Evolutionary conservation across 1,284 basidiomycete species (phyloP).

Genomic region (Boletellus deceptivus): DNA sequence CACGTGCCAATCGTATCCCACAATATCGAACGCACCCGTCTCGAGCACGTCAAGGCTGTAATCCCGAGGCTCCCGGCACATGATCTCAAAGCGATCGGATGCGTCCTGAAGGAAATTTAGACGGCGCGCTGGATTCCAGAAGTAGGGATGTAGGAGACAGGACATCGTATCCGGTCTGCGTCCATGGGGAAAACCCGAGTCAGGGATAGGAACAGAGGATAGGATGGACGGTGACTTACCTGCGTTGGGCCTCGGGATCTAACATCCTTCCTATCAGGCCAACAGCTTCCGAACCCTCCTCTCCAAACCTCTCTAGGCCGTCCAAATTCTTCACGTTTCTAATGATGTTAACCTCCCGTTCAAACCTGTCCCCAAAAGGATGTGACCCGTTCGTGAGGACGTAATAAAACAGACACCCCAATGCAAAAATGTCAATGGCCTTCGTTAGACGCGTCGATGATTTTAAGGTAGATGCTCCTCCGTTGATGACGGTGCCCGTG

Average conservation of each 20-base stretch:
- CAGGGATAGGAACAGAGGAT: background rate
- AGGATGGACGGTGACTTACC: conserved; percentile 46
- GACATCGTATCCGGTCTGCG: conserved; percentile 82
- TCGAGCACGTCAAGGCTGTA: conserved; percentile 77
- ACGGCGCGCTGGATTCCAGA: conserved; percentile 88
- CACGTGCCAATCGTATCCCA: conserved; percentile 87
- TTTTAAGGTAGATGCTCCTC: conserved; percentile 13
- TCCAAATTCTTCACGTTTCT: conserved; percentile 73
- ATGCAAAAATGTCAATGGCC: conserved; percentile 90
- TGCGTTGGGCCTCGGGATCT: conserved; percentile 64
- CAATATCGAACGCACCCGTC: conserved; percentile 60
- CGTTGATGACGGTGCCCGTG: conserved; percentile 44
- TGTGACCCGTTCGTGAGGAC: conserved; percentile 84
- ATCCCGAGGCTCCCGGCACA: conserved; percentile 90
- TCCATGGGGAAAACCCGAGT: background rate
- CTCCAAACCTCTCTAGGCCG: conserved; percentile 77
- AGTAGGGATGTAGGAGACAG: conserved; percentile 91
- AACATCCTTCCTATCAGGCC: conserved; percentile 80
- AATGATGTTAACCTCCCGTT: conserved; percentile 89
- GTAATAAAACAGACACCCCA: conserved; percentile 93
- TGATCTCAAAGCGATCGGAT: conserved; percentile 96
- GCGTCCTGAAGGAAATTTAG: conserved; percentile 95
- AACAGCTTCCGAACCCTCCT: conserved; percentile 85
- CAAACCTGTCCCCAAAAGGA: conserved; percentile 88
- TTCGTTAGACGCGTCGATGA: conserved; percentile 76